Percentiles rank a stretch among this genome's conserved stretches.
Conservation (phyloP, 2,329 filamentous ascomycete genomes). For the Hymenoscyphus infarciens region DNA sequence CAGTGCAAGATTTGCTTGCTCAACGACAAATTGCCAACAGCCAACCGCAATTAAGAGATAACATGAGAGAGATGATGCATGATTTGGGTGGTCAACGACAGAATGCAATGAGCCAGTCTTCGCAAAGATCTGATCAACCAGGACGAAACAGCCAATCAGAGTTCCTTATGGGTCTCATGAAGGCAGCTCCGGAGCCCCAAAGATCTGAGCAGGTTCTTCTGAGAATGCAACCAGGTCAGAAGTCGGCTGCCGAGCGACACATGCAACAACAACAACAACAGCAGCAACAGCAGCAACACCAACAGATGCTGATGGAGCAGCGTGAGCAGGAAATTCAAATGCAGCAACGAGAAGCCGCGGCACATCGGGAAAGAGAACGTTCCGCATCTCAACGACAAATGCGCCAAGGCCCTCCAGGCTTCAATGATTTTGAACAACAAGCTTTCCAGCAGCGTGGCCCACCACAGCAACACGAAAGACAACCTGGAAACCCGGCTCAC, state of each 20-base stretch:
- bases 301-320: slow-evolving; percentile 42
- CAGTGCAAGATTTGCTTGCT: slow-evolving; percentile 49
- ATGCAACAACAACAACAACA: slow-evolving; percentile 37
- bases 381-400: slow-evolving; percentile 40
- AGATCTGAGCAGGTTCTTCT: slow-evolving; percentile 51
- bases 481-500: slow-evolving; percentile 41
- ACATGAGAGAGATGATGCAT: slow-evolving; percentile 58
- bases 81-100: slow-evolving; percentile 59
- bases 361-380: slow-evolving; percentile 11
- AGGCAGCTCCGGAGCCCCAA: slow-evolving; percentile 47
- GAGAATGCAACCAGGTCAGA: slow-evolving; percentile 38
- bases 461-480: slow-evolving; percentile 29
- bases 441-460: slow-evolving; percentile 27
- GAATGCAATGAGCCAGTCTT: slow-evolving; percentile 49
- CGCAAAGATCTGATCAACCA: slow-evolving; percentile 45
- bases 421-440: slow-evolving; percentile 30
- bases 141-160: slow-evolving; percentile 61
- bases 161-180: slow-evolving; percentile 69
- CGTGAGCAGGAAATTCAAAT: slow-evolving; percentile 31
- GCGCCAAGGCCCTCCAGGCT: slow-evolving; percentile 32
- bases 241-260: slow-evolving; percentile 23
- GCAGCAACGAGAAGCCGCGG: slow-evolving; percentile 29
- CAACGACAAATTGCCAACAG: slow-evolving; percentile 40
- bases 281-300: slow-evolving; percentile 34
- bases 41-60: slow-evolving; percentile 38